Conservation (phyloP, 2,329 filamentous ascomycete species). For the Penicillium hordei region DNA sequence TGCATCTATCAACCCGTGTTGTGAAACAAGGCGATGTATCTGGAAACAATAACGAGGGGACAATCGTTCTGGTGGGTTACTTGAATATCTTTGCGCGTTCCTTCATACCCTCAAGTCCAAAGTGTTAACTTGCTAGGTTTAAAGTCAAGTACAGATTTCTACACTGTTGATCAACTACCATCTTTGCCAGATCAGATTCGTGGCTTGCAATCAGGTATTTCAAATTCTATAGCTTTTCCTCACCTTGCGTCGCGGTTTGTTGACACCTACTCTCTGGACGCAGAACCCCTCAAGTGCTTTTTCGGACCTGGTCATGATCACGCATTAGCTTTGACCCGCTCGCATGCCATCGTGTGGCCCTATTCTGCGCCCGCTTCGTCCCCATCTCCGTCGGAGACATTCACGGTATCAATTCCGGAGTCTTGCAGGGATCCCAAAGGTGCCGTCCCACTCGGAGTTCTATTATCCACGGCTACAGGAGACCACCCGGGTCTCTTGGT, state of each 20-base stretch:
- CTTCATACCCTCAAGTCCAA: background rate
- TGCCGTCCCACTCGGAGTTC: slow-evolving; percentile 74
- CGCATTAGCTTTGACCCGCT: slow-evolving; percentile 76
- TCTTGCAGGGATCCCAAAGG: slow-evolving; percentile 66
- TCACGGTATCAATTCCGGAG: slow-evolving; percentile 76
- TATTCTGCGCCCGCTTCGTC: slow-evolving; percentile 58
- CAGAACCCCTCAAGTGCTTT: slow-evolving; percentile 65
- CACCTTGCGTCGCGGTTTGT: slow-evolving; percentile 11
- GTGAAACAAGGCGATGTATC: slow-evolving; percentile 40
- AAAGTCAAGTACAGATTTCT: slow-evolving; percentile 80
- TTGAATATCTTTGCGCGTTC: slow-evolving; percentile 5
- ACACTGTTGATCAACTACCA: slow-evolving; percentile 80
- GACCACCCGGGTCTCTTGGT: slow-evolving; percentile 83
- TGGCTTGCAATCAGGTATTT: slow-evolving; percentile 61
- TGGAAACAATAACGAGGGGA: slow-evolving; percentile 31
- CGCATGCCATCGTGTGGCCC: slow-evolving; percentile 85
- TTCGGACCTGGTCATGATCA: slow-evolving; percentile 67
- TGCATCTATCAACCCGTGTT: slow-evolving; percentile 39
- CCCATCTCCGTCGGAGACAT: slow-evolving; percentile 58
- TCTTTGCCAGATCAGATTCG: slow-evolving; percentile 76
- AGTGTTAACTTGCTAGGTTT: slow-evolving; percentile 11
- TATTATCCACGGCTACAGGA: slow-evolving; percentile 77
- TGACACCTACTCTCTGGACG: slow-evolving; percentile 16
- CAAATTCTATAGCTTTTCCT: slow-evolving; percentile 30
- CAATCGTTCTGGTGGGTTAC: slow-evolving; percentile 39